Evolutionary conservation across 495 filamentous ascomycete species (phyloP).

Genomic region (Penicillium canariense): DNA sequence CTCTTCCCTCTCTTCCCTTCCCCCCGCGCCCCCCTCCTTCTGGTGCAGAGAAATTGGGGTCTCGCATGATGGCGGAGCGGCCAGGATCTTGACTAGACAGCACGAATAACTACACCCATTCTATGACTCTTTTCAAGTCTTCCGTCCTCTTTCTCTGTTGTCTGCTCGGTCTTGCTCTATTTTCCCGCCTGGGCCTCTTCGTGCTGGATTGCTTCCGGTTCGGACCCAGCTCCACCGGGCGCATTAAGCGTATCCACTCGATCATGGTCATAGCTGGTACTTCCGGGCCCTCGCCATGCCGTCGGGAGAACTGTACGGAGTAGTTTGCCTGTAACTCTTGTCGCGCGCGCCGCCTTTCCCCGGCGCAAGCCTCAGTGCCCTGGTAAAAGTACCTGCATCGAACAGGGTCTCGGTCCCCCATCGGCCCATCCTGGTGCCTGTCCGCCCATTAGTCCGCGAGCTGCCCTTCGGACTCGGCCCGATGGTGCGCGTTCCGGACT

Average conservation of each 20-base stretch:
- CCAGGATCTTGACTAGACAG: neutral
- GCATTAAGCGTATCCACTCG: conserved; percentile 1
- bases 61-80: neutral
- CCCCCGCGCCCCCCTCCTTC: no score
- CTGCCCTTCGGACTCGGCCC: conserved; percentile 8
- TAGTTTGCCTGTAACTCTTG: neutral
- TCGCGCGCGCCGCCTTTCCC: neutral
- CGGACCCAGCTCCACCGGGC: conserved; percentile 2
- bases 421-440: neutral
- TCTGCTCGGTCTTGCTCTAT: neutral
- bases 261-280: neutral
- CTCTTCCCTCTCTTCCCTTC: no score
- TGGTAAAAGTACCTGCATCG: conserved; percentile 3
- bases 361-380: neutral
- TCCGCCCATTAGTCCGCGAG: neutral
- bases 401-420: neutral
- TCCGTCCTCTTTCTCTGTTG: neutral
- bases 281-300: neutral
- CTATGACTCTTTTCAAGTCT: no score
- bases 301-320: neutral
- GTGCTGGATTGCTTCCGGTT: neutral
- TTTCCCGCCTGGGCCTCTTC: neutral
- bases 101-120: neutral
- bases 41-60: neutral
- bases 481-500: neutral